Evolutionary conservation across 495 filamentous ascomycete genomes (phyloP), one percentile per base, ranked within the genome.

Genomic region (Daldinia loculata): DNA sequence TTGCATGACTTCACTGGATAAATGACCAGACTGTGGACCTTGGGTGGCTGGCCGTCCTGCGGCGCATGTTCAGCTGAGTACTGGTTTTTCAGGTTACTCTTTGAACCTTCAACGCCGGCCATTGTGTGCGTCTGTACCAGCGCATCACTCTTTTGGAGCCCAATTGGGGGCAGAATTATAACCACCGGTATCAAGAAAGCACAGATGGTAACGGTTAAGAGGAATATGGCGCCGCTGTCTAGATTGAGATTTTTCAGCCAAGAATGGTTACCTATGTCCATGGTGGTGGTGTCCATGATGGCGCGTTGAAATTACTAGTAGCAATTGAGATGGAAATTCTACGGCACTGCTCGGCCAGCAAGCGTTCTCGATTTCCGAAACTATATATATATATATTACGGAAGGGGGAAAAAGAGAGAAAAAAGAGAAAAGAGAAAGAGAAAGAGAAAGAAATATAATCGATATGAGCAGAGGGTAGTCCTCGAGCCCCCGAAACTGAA

Each of bases 1-100:
- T 85, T 83, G 76, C 94, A 97, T 63, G 91, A 93, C 81, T 98
- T 98, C 71, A 97, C 81, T 0, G 95, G 95, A 77, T 94, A 97
- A 43, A 93, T 89, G 82, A 90, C 94, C 41, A 97, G 85, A 53
- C 91, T 92, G 77, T 93, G 93, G 70, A 98, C 83, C 50, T 48
- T 78, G 1, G 70, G 71, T n/a, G 68, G 61, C 14, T 65, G 43
- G 30, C 70, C 73, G 15, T 45, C 69, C 48, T 68, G 70, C 50
- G 76, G 72, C 26, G 80, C 74, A 55, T 80, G 77, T 48, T 80
- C 80, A 22, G 81, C 78, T 15, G 69, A 71, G 66, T 75, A 79
- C 56, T 82, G 74, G 24, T 72, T 78, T 27, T 79, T 79, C 55
- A 86, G 64, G 32, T 82, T 82, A 36, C 83, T 77, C 72, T 83